A percentile compares a stretch with the other conserved stretches of the same genome.
These are phyloP conservation scores for Brassica juncea DNA, from an alignment of 345 rosid genomes.

Conservation along the genomic window DNA sequence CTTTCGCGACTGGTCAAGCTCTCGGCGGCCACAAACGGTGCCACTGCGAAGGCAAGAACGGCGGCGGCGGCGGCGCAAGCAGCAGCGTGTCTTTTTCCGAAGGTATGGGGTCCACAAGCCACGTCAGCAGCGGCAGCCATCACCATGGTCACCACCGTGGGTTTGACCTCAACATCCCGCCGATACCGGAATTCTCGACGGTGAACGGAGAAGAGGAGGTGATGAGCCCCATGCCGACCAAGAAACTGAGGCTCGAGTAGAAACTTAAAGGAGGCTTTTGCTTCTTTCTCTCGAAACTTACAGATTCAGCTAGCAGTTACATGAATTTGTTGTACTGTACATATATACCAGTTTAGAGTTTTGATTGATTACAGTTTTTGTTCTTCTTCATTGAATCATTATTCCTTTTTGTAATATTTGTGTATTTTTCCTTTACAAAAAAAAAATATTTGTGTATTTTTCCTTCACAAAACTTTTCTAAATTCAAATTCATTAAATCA, in stretches of 20 bases:
- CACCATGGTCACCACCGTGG: constrained; percentile 25
- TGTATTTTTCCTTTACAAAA: neutral
- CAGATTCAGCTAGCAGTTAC: neutral
- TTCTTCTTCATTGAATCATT: neutral
- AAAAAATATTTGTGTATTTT: neutral
- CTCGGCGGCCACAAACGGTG: constrained; percentile 77
- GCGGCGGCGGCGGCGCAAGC: constrained; percentile 1
- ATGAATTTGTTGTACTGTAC: constrained; percentile 11
- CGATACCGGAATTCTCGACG: constrained; percentile 54
- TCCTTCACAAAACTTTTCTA: neutral
- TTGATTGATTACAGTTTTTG: neutral
- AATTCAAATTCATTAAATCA: neutral
- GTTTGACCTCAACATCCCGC: constrained; percentile 74
- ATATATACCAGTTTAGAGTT: neutral
- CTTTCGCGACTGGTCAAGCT: constrained; percentile 70
- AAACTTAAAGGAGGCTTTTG: neutral
- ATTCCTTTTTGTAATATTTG: constrained; percentile 6
- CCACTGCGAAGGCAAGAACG: constrained; percentile 58
- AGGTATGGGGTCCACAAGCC: constrained; percentile 56
- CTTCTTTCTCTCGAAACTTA: neutral
- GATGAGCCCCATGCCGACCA: constrained; percentile 56
- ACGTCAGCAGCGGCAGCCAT: constrained; percentile 52
- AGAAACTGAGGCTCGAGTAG: constrained; percentile 43
- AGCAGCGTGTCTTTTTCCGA: constrained; percentile 49
- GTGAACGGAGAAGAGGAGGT: constrained; percentile 54